Evolutionary conservation across 495 filamentous ascomycete species (phyloP).

Genomic region (Coniosporium apollinis): DNA sequence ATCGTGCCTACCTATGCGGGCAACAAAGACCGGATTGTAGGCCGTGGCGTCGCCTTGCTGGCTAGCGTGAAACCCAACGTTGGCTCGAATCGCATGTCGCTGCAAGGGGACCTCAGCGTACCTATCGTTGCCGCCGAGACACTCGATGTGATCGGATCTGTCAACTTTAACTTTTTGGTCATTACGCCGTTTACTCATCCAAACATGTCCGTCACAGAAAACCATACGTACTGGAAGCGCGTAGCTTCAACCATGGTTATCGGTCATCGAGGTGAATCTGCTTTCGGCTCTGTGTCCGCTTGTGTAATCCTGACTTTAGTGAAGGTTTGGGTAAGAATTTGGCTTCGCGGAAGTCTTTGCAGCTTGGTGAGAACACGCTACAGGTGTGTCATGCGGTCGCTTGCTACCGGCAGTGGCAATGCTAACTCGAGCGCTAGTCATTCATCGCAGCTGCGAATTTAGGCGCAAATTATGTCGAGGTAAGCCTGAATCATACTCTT

Average conservation of each 20-base stretch:
- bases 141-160: conserved; percentile 77
- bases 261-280: conserved; percentile 53
- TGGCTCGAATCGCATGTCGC: conserved; percentile 63
- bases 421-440: conserved; percentile 33
- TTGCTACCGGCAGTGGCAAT: background rate
- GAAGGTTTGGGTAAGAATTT: conserved; percentile 77
- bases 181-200: conserved; percentile 90
- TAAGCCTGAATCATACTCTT: conserved; percentile 12
- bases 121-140: conserved; percentile 71
- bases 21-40: conserved; percentile 70
- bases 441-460: conserved; percentile 93
- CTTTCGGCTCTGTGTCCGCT: conserved; percentile 1
- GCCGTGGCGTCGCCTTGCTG: conserved; percentile 81
- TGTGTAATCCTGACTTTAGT: conserved; percentile 4
- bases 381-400: conserved; percentile 22
- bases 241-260: conserved; percentile 74
- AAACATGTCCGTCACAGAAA: conserved; percentile 74
- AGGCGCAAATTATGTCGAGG: conserved; percentile 82
- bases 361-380: conserved; percentile 90
- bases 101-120: conserved; percentile 85
- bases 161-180: conserved; percentile 93
- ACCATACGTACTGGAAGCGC: conserved; percentile 93
- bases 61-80: conserved; percentile 67
- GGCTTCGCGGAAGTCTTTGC: conserved; percentile 60
- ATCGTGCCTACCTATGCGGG: conserved; percentile 95